Evolutionary conservation across 1,284 basidiomycete genomes (phyloP).

Genomic region (Hypsizygus ulmarius): DNA sequence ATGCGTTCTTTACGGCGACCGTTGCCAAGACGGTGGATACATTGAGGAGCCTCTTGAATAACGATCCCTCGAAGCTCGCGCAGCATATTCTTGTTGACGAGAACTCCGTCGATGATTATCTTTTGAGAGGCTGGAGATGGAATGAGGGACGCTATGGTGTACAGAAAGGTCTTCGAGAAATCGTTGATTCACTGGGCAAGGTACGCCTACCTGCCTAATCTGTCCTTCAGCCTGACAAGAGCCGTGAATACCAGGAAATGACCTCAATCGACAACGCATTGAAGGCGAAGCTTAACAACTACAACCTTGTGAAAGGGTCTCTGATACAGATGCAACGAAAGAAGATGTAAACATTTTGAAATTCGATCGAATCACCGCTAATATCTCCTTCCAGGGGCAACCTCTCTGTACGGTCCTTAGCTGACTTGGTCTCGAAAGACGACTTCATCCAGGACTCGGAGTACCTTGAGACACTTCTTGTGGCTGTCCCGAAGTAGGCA

Average conservation of each 20-base stretch:
- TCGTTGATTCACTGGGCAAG: constrained; percentile 80
- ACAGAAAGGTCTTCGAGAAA: constrained; percentile 76
- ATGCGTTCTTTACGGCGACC: constrained; percentile 82
- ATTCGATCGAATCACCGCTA: constrained; percentile 10
- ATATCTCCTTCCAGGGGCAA: constrained; percentile 68
- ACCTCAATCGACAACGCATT: constrained; percentile 85
- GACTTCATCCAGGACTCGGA: constrained; percentile 88
- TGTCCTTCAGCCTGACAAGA: constrained; percentile 4
- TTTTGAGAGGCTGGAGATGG: constrained; percentile 82
- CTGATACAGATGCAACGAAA: constrained; percentile 93
- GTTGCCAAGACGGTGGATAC: constrained; percentile 96
- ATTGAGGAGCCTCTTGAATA: constrained; percentile 86
- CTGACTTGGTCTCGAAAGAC: constrained; percentile 82
- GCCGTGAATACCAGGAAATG: constrained; percentile 65
- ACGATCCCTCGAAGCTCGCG: constrained; percentile 79
- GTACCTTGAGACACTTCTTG: constrained; percentile 89
- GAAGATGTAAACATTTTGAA: constrained; percentile 68
- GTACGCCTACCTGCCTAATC: constrained; percentile 38
- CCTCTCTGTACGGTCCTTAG: constrained; percentile 84
- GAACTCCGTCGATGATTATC: constrained; percentile 76
- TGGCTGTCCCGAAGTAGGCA: constrained; percentile 94
- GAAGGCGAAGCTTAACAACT: constrained; percentile 88
- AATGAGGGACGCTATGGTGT: constrained; percentile 85
- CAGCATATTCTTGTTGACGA: constrained; percentile 89
- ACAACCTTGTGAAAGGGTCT: constrained; percentile 93